Percentiles rank a stretch among this genome's conserved stretches.
phyloP scores from a whole-genome alignment of 495 filamentous ascomycete species.

The Xylaria flabelliformis region DNA sequence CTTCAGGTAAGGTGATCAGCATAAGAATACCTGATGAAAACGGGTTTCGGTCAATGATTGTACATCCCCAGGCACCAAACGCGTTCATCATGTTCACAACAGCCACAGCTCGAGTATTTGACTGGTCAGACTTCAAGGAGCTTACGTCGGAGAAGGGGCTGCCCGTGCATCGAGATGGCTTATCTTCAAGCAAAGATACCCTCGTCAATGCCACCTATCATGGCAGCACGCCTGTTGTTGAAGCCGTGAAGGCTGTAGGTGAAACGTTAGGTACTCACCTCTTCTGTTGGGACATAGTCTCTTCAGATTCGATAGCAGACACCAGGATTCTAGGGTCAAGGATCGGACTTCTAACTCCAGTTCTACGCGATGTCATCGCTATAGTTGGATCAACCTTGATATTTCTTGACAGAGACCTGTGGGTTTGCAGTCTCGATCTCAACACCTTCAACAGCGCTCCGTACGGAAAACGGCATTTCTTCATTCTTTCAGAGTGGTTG shows the following conservation, averaged over 20 bases:
- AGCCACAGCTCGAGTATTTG: slow-evolving; percentile 29
- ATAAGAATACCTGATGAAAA: slow-evolving; percentile 17
- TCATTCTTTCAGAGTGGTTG: slow-evolving; percentile 38
- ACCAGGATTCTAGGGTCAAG: slow-evolving; percentile 16
- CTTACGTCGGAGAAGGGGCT: slow-evolving; percentile 24
- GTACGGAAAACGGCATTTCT: slow-evolving; percentile 36
- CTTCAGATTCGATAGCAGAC: slow-evolving; percentile 24
- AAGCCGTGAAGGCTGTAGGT: slow-evolving; percentile 19
- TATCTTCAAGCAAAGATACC: slow-evolving; percentile 16
- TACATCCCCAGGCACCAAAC: slow-evolving; percentile 11
- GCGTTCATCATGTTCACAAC: slow-evolving; percentile 27
- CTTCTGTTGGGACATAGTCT: slow-evolving; percentile 19
- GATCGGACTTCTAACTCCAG: slow-evolving; percentile 10
- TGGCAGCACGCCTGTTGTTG: slow-evolving; percentile 17
- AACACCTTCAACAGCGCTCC: slow-evolving; percentile 12
- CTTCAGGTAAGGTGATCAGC: slow-evolving; percentile 28
- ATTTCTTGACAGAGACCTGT: slow-evolving; percentile 37
- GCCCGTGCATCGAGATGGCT: slow-evolving; percentile 15
- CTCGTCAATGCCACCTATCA: slow-evolving; percentile 26
- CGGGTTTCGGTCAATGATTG: slow-evolving; percentile 18
- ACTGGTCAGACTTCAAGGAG: slow-evolving; percentile 34
- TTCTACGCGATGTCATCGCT: background rate
- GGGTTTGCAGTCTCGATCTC: slow-evolving; percentile 39
- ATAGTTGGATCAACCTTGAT: slow-evolving; percentile 37
- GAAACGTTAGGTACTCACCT: slow-evolving; percentile 5